Percentiles rank a stretch among this genome's conserved stretches.
Conservation (phyloP, 2,329 filamentous ascomycete genomes). For the Colletotrichum somersetense region DNA sequence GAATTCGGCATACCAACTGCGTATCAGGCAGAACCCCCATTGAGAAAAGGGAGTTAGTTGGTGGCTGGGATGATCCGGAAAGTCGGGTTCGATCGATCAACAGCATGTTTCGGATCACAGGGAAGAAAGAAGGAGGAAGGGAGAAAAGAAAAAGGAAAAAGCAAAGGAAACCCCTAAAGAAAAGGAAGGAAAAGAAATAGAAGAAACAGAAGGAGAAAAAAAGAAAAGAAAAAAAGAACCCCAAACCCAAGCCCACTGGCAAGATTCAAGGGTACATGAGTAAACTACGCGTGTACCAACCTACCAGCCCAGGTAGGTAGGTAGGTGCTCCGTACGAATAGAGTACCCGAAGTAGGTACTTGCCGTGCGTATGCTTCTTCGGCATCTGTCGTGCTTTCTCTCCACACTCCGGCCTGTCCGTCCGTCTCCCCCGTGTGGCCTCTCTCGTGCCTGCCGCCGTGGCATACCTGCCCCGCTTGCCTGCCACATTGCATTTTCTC, state of each 20-base stretch:
- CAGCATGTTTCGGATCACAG: neutral
- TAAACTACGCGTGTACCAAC: neutral
- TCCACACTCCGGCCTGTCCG: neutral
- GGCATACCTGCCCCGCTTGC: neutral
- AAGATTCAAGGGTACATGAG: no score
- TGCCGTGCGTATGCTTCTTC: neutral
- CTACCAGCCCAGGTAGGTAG: neutral
- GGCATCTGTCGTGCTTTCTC: constrained; percentile 18
- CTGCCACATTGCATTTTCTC: neutral
- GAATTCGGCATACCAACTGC: neutral
- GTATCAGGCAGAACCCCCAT: neutral
- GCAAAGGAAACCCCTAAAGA: no score
- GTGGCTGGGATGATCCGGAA: constrained; percentile 3
- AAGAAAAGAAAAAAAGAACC: no score
- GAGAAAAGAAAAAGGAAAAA: neutral
- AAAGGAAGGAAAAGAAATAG: no score
- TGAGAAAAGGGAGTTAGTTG: neutral
- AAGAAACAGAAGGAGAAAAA: no score
- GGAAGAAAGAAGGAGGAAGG: neutral
- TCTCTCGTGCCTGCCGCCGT: neutral
- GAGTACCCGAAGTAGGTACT: neutral
- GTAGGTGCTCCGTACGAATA: neutral
- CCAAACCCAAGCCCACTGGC: no score
- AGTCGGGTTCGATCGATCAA: neutral
- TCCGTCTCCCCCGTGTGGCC: neutral